Base-by-base conservation (phyloP, 257 asterid species). In the Osmanthus fragrans region DNA sequence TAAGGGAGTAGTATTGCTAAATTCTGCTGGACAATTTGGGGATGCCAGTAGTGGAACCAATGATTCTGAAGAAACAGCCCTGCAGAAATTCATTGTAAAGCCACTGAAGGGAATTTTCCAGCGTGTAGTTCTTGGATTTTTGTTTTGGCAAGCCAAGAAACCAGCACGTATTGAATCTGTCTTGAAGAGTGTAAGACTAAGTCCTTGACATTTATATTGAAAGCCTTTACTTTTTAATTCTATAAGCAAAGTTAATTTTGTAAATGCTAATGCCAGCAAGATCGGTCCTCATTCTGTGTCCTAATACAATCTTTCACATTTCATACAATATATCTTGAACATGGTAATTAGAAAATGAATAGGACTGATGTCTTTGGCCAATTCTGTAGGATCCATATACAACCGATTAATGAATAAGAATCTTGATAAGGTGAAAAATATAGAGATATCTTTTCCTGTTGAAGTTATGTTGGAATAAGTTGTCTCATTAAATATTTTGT, bases 61-160 rank as follows among this genome's bases (percentile, higher is more conserved):
- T 40, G 92, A 82, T 63, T 54, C 96, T 6, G 89, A 91, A 85
- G 96, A 90, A 83, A 85, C 82, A 29, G 80, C 67, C 64, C 42
- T 90, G 72, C 92, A 94, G 70, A 90, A 85, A 81, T 82, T 69
- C 40, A 36, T 94, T 16, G 10, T 91, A 71, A 90, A 92, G 80
- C 99, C 99, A 29, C 72, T 94, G 60, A 94, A 92, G 82, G 93
- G 91, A 51, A 77, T 71, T 73, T 90, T 94, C 74, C 98, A 94
- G 86, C 99, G 99, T 39, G 85, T 85, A 7, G 74, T 83, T 72
- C 99, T 94, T 27, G 96, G 97, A 25, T 78, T 92, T 71, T 79
- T 94, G 75, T 94, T 94, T 85, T 94, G 99, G 98, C 99, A 94
- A 86, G 96, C 98, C 85, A 94, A 91, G 89, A 96, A 90, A 83